Evolutionary conservation across 495 filamentous ascomycete genomes (phyloP).

Genomic region (Aspergillus egyptiacus): DNA sequence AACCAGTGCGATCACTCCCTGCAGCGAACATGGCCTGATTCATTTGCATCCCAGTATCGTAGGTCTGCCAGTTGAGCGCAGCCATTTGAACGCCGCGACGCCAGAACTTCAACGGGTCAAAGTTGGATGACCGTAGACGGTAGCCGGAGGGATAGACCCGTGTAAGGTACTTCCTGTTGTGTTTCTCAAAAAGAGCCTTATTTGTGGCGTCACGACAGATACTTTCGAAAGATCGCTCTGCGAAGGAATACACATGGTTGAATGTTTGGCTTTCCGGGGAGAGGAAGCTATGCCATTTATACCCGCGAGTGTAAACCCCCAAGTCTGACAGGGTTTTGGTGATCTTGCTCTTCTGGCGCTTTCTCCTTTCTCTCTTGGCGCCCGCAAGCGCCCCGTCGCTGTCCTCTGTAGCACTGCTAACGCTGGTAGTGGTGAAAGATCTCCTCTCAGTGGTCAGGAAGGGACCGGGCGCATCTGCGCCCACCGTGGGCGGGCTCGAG

Average conservation of each 20-base stretch:
- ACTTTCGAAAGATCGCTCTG: conserved; percentile 74
- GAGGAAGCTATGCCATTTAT: conserved; percentile 75
- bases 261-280: conserved; percentile 68
- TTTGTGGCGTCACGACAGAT: conserved; percentile 64
- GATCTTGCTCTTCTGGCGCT: conserved; percentile 76
- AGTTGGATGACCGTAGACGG: conserved; percentile 81
- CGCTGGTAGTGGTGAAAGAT: conserved; percentile 50
- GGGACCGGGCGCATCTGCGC: conserved; percentile 38
- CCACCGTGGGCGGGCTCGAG: conserved; percentile 52
- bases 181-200: conserved; percentile 69
- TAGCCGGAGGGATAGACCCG: conserved; percentile 82
- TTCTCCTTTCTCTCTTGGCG: conserved; percentile 45
- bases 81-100: conserved; percentile 94
- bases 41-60: conserved; percentile 87
- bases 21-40: conserved; percentile 99
- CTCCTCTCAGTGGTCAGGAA: conserved; percentile 43
- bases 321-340: conserved; percentile 74
- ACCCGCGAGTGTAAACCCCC: conserved; percentile 81
- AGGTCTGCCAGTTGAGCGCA: conserved; percentile 97
- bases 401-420: conserved; percentile 58
- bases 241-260: conserved; percentile 94
- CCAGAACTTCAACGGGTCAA: conserved; percentile 89
- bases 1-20: conserved; percentile 79
- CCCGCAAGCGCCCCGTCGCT: conserved; percentile 48
- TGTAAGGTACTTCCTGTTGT: conserved; percentile 89